phyloP scores from a whole-genome alignment of 139 green algal species.

The Chlamydomonas sp. region DNA sequence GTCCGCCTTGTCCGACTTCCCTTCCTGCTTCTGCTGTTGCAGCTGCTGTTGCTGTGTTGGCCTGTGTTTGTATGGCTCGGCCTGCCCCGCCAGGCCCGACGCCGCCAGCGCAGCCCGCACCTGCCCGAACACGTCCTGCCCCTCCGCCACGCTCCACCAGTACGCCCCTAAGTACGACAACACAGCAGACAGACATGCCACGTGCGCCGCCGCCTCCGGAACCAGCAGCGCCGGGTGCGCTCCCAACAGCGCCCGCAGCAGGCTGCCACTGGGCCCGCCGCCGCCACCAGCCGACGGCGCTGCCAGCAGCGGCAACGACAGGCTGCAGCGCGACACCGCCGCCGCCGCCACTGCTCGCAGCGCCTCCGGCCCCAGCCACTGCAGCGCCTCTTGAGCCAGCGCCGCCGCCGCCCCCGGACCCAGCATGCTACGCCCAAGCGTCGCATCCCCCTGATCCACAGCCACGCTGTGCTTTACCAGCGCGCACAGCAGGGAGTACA shows the following conservation, averaged over 20 bases:
- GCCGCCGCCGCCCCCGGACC: slow-evolving; percentile 39
- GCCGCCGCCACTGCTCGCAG: slow-evolving; percentile 20
- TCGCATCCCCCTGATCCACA: slow-evolving; percentile 19
- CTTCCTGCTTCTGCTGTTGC: too few species aligned
- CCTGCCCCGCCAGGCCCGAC: not conserved
- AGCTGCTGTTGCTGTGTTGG: not conserved
- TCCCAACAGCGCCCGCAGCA: not conserved
- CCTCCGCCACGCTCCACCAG: slow-evolving; percentile 38
- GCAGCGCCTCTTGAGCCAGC: slow-evolving; percentile 27
- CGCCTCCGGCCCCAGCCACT: slow-evolving; percentile 15
- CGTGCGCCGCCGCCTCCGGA: slow-evolving; percentile 19
- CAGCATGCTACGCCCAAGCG: slow-evolving; percentile 42
- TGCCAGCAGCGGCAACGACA: slow-evolving; percentile 6
- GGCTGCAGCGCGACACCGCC: slow-evolving; percentile 8
- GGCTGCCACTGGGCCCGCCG: not conserved
- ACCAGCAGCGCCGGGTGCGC: slow-evolving; percentile 39
- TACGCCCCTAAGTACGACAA: slow-evolving; percentile 52
- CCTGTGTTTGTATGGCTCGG: not conserved
- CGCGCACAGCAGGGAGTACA: slow-evolving; percentile 36
- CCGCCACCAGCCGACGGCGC: not conserved
- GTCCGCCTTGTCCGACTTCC: too few species aligned
- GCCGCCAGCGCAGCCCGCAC: not conserved
- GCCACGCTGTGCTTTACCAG: slow-evolving; percentile 47
- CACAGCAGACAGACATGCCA: slow-evolving; percentile 41
- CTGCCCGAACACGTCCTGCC: not conserved